phyloP scores from a whole-genome alignment of 305 asterid genomes.

The Solanum aculeatissimum region DNA sequence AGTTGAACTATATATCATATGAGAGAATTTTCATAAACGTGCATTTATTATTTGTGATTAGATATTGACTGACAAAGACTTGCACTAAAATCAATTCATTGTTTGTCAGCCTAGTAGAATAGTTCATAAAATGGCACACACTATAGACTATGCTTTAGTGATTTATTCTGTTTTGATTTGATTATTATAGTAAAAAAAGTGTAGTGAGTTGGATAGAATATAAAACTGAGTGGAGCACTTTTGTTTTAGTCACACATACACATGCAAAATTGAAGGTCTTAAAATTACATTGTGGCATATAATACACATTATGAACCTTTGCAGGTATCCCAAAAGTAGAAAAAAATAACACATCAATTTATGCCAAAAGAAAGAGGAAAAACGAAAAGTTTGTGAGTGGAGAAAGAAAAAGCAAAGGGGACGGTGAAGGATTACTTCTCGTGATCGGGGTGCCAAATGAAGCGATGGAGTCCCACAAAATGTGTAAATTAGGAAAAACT shows the following conservation, averaged over 20 bases:
- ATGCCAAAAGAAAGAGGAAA: background rate
- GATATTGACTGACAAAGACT: background rate
- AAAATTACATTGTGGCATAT: background rate
- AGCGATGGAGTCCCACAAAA: too few species aligned
- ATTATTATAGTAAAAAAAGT: background rate
- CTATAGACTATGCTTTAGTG: background rate
- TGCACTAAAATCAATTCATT: background rate
- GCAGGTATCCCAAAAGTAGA: background rate
- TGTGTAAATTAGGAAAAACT: too few species aligned
- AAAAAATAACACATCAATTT: background rate
- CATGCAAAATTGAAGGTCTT: background rate
- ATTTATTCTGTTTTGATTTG: background rate
- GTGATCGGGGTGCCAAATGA: too few species aligned
- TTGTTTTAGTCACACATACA: background rate
- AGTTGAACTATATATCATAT: background rate
- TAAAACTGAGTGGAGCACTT: background rate
- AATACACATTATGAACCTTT: background rate
- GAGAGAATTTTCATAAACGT: background rate
- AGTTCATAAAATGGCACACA: background rate
- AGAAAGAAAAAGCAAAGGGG: too few species aligned
- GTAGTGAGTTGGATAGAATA: background rate
- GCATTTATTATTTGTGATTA: background rate
- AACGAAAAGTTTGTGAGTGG: too few species aligned
- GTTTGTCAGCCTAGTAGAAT: background rate
- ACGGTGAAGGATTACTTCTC: too few species aligned